Evolutionary conservation across 495 filamentous ascomycete genomes (phyloP).

Genomic region (Pyrenula massariospora): DNA sequence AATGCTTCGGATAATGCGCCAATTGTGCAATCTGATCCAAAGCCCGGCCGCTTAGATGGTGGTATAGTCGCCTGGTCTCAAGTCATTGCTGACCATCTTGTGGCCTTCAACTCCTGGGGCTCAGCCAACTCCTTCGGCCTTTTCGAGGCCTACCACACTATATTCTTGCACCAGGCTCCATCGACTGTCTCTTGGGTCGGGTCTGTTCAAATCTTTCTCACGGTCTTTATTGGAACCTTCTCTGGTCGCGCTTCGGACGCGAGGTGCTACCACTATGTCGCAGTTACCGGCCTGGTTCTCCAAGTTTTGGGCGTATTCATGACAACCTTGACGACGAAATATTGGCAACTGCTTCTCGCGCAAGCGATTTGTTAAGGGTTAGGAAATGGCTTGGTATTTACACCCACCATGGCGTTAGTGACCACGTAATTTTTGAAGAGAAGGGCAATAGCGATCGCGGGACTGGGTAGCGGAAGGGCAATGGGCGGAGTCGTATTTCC

Average conservation of each 20-base stretch:
- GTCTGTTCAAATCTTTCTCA: conserved; percentile 58
- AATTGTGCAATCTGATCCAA: too few relatives aligned
- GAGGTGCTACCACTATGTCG: conserved; percentile 58
- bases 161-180: conserved; percentile 32
- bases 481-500: conserved; percentile 73
- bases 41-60: too few relatives aligned
- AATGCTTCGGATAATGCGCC: too few relatives aligned
- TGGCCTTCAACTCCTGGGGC: conserved; percentile 66
- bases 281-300: conserved; percentile 43
- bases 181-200: conserved; percentile 70
- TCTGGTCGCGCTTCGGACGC: conserved; percentile 57
- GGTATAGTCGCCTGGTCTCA: conserved; percentile 56
- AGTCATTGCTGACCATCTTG: conserved; percentile 48
- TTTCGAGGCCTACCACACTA: conserved; percentile 67
- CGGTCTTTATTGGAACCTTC: conserved; percentile 60
- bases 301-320: conserved; percentile 60
- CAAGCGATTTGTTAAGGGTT: conserved; percentile 70
- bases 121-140: conserved; percentile 67
- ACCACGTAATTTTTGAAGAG: conserved; percentile 65
- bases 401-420: conserved; percentile 53
- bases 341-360: conserved; percentile 70
- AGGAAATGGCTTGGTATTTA: conserved; percentile 62
- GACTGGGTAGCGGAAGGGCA: conserved; percentile 54
- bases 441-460: conserved; percentile 54
- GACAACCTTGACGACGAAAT: conserved; percentile 47